Base-by-base conservation (phyloP, 1,284 basidiomycete species). In the Chondrostereum purpureum region DNA sequence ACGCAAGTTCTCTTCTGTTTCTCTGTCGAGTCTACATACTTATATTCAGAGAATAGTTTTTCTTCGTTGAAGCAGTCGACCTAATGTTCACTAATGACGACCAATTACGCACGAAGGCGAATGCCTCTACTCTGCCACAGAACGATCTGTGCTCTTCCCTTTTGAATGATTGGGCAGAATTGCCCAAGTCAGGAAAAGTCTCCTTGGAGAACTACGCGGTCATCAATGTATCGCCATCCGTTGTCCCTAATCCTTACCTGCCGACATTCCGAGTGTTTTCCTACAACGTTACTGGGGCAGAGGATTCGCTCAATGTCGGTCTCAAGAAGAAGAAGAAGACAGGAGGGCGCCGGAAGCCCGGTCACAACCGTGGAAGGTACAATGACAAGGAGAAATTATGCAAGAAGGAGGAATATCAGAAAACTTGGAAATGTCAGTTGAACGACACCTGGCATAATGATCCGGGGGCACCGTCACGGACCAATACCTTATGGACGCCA, bases 171-270 rank as follows among this genome's bases (percentile, higher is more conserved):
- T 85, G 82, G 60, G 62, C 67, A 17, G 68, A 69, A 36, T 64
- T 88, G 23, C 77, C 78, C 22, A 75, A 75, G 54, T 62, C 66
- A 16, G 60, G 67, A 24, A 70, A 73, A 50, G 67, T 78, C 38
- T 75, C 83, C 58, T 57, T 80, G 57, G 82, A 80, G 57, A 73
- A 85, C 53, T 89, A 83, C 56, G 77, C 75, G 3, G 79, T 88
- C 17, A 75, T 92, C 51, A 90, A 89, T 58, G 83, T 90, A 22
- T 76, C 77, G 27, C 86, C 90, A 5, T 78, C 85, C 35, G 79
- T 94, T 21, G 85, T 95, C 45, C 92, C 92, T n/a, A 92, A 92
- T 42, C 80, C 80, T 14, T 95, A 88, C 63, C 65, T 88, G 38
- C 91, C 93, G 1, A 77, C 83, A 8, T 81, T 94, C 53, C 72